A percentile compares a stretch with the other conserved stretches of the same genome.
Evolutionary conservation across 257 asterid genomes (phyloP).

Genomic region (Penstemon newberryi): DNA sequence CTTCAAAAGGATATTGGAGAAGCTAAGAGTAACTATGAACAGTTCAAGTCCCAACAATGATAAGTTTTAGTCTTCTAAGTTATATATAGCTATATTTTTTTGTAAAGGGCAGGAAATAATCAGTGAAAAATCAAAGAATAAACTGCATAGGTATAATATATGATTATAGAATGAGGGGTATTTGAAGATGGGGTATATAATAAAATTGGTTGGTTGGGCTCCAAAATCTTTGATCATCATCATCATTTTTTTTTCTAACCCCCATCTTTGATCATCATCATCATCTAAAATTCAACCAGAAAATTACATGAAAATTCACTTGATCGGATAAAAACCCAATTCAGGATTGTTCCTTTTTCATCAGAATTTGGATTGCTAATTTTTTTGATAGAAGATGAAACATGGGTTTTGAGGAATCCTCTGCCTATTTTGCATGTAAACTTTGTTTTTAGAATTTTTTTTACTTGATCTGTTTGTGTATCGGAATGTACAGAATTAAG

Average conservation of each 20-base stretch:
- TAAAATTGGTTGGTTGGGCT: too few species aligned
- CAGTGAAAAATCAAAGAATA: too few species aligned
- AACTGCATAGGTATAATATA: too few species aligned
- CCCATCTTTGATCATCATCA: background rate
- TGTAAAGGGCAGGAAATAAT: too few species aligned
- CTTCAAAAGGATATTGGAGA: too few species aligned
- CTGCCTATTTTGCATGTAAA: slow-evolving; percentile 40
- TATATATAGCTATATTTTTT: too few species aligned
- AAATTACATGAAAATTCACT: slow-evolving; percentile 12
- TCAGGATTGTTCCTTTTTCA: slow-evolving; percentile 26
- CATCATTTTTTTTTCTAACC: slow-evolving; percentile 18
- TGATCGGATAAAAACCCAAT: slow-evolving; percentile 45
- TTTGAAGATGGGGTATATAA: too few species aligned
- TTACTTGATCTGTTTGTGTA: slow-evolving; percentile 9
- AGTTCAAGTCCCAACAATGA: too few species aligned
- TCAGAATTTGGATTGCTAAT: slow-evolving; percentile 12
- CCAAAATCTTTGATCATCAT: too few species aligned
- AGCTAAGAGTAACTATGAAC: too few species aligned
- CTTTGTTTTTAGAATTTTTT: slow-evolving; percentile 19
- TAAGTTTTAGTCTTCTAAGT: too few species aligned
- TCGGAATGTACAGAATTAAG: slow-evolving; percentile 34
- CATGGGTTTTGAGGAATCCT: slow-evolving; percentile 49
- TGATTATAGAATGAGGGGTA: too few species aligned
- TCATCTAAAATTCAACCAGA: background rate
- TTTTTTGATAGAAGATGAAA: slow-evolving; percentile 23